These are phyloP conservation scores for Salix dunnii DNA, from an alignment of 345 rosid genomes.

Conservation along the genomic window DNA sequence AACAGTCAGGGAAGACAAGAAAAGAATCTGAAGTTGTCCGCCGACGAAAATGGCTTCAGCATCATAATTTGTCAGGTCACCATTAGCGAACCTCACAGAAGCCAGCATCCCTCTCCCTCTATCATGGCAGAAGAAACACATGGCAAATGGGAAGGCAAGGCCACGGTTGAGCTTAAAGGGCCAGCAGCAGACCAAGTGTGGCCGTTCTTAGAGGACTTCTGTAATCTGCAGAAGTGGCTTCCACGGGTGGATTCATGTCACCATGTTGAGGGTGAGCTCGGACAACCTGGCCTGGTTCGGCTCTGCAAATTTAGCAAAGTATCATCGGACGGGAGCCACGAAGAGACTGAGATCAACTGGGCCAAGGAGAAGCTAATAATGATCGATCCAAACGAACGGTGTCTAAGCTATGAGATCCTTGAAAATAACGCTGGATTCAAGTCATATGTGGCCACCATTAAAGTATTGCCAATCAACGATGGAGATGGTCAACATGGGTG, in stretches of 20 bases:
- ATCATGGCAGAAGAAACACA: neutral
- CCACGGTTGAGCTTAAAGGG: constrained; percentile 1
- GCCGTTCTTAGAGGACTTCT: constrained; percentile 22
- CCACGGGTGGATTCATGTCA: neutral
- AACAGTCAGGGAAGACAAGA: no score
- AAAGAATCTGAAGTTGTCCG: no score
- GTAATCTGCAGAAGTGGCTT: constrained; percentile 6
- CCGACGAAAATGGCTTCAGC: no score
- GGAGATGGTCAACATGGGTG: neutral
- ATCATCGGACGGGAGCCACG: neutral
- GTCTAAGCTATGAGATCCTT: constrained; percentile 16
- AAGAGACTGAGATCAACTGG: neutral
- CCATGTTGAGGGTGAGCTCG: constrained; percentile 8
- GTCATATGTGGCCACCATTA: constrained; percentile 42
- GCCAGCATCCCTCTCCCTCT: no score
- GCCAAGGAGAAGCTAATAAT: neutral
- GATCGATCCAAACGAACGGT: neutral
- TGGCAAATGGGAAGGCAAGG: constrained; percentile 18
- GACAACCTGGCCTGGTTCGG: constrained; percentile 18
- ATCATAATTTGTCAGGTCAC: no score
- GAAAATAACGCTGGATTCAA: constrained; percentile 57
- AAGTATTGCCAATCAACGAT: constrained; percentile 17
- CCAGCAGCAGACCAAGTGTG: constrained; percentile 21
- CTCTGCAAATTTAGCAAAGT: neutral
- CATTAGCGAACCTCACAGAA: no score